Conservation (phyloP, 306 rosid genomes). For the Coriaria nepalensis region DNA sequence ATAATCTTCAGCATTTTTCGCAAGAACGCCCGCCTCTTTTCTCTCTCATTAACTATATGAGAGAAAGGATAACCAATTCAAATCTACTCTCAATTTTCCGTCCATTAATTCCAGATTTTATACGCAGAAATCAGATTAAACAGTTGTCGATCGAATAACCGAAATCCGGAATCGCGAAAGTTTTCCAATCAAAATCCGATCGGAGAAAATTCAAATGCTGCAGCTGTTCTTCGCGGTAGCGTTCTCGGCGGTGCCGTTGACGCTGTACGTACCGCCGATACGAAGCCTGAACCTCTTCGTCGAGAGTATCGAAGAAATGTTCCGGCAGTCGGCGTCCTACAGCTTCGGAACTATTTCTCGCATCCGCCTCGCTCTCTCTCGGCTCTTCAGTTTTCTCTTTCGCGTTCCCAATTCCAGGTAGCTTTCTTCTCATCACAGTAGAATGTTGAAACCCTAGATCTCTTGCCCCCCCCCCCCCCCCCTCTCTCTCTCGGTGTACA, state of each 20-base stretch:
- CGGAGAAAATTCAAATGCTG: conserved; percentile 30
- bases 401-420: conserved; percentile 31
- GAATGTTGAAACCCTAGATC: too few species aligned
- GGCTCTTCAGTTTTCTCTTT: conserved; percentile 40
- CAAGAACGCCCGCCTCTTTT: too few species aligned
- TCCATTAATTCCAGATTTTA: too few species aligned
- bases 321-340: conserved; percentile 28
- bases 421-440: not conserved
- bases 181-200: not conserved
- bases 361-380: conserved; percentile 43
- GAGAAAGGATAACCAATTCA: too few species aligned
- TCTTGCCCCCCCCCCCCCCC: too few species aligned
- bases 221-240: conserved; percentile 72
- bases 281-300: conserved; percentile 63
- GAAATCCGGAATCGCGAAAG: too few species aligned
- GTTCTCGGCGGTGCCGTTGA: conserved; percentile 79
- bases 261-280: conserved; percentile 76
- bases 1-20: too few species aligned
- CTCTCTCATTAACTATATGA: too few species aligned
- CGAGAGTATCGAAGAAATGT: conserved; percentile 34
- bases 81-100: too few species aligned
- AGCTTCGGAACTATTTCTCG: conserved; percentile 39
- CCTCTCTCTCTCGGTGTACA: too few species aligned
- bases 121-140: too few species aligned
- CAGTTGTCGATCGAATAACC: too few species aligned